A percentile compares a stretch with the other conserved stretches of the same genome.
phyloP scores from a whole-genome alignment of 2,329 filamentous ascomycete genomes.

The Trichothecium sympodiale region DNA sequence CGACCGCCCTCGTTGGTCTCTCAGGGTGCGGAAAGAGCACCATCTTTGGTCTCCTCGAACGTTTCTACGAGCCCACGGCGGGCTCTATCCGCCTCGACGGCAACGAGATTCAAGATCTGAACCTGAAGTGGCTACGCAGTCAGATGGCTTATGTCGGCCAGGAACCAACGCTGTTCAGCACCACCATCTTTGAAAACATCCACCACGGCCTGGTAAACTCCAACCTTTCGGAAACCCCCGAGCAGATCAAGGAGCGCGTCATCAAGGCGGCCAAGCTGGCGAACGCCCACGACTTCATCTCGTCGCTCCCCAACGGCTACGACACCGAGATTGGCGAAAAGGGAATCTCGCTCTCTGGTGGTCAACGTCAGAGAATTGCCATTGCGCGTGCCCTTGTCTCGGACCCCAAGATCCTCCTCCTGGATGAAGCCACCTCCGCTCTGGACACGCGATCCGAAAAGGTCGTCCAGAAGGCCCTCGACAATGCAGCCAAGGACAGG shows the following conservation, averaged over 20 bases:
- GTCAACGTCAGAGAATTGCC: slow-evolving; percentile 93
- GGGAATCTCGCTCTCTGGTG: slow-evolving; percentile 84
- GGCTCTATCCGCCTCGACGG: slow-evolving; percentile 77
- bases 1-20: slow-evolving; percentile 89
- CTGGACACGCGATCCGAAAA: slow-evolving; percentile 92
- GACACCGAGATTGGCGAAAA: slow-evolving; percentile 93
- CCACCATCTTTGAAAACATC: slow-evolving; percentile 84
- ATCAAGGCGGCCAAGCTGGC: slow-evolving; percentile 77
- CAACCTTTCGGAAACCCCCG: slow-evolving; percentile 16
- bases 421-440: slow-evolving; percentile 91
- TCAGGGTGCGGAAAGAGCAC: slow-evolving; percentile 93
- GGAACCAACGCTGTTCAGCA: slow-evolving; percentile 83
- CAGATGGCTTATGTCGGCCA: slow-evolving; percentile 90
- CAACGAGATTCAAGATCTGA: slow-evolving; percentile 67
- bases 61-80: slow-evolving; percentile 82
- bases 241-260: slow-evolving; percentile 44
- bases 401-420: slow-evolving; percentile 80
- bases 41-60: slow-evolving; percentile 81
- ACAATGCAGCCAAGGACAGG: slow-evolving; percentile 71
- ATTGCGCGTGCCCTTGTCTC: slow-evolving; percentile 86
- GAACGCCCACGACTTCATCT: slow-evolving; percentile 90
- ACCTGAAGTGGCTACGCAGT: slow-evolving; percentile 82
- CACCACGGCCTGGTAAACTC: slow-evolving; percentile 81
- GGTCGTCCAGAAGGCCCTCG: slow-evolving; percentile 85
- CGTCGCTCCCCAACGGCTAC: slow-evolving; percentile 72